Evolutionary conservation across 192 early-diverging fungal genomes (phyloP), one percentile per base, ranked within the genome.

Genomic region (Gaertneriomyces semiglobifer): DNA sequence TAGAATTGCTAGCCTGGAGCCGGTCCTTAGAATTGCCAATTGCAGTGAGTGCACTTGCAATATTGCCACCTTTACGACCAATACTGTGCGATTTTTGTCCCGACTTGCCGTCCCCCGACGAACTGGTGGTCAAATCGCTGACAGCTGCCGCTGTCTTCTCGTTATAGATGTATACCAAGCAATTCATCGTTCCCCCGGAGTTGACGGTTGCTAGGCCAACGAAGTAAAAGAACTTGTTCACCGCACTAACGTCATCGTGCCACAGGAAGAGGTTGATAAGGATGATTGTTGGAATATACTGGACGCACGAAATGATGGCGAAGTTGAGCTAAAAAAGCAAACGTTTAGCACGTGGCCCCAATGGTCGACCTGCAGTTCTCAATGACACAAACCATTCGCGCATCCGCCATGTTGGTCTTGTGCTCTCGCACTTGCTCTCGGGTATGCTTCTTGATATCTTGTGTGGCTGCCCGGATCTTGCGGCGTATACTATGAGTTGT

Each of bases 201-300:
- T 52, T 52, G 50, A 52, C 50, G 50, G 50, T 52, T 52, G 50
- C 20, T 18, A 52, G 50, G 50, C n/a, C 50, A 18, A 52, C 20
- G 20, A 18, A 52, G 50, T 52, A 52, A 20, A 52, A 20, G n/a
- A 52, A n/a, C 50, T 52, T 52, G 20, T 52, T 52, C 6, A 52
- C 20, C 50, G 20, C n/a, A 20, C 50, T 4, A 20, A n/a, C 50
- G 20, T 52, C 6, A 52, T 52, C 50, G n/a, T 20, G 6, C n/a
- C n/a, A 52, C 20, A 52, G 50, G n/a, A 52, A n/a, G n/a, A 20
- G 5, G 20, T 18, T 18, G n/a, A 52, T 52, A 18, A 52, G 4
- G n/a, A 6, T 20, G 50, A 20, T 4, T n/a, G 50, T 52, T 18
- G 50, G 50, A 52, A 52, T 52, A 6, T 52, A 52, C 50, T 52